Conservation (phyloP, 148 eudicot genomes). For the Silene latifolia region DNA sequence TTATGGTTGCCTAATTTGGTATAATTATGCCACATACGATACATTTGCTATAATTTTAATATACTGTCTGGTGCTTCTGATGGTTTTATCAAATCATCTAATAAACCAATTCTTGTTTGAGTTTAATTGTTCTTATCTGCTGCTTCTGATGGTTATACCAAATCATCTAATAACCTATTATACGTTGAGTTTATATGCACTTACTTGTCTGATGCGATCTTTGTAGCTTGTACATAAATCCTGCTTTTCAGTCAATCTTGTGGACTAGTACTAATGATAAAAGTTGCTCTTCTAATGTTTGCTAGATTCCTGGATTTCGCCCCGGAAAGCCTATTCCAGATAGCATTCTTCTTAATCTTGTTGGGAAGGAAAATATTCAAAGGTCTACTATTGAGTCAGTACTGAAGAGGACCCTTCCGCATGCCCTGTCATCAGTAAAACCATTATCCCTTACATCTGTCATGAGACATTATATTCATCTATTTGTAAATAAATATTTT, state of each 20-base stretch:
- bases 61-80: too few relatives aligned
- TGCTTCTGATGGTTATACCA: too few relatives aligned
- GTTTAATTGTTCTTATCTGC: too few relatives aligned
- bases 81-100: neutral
- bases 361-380: constrained; percentile 59
- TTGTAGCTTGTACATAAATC: neutral
- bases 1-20: too few relatives aligned
- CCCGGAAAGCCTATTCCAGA: constrained; percentile 90
- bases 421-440: constrained; percentile 85
- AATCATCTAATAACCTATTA: neutral
- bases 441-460: constrained; percentile 10
- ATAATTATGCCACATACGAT: too few relatives aligned
- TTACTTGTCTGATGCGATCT: neutral
- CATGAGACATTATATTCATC: neutral
- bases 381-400: constrained; percentile 78
- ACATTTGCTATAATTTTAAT: too few relatives aligned
- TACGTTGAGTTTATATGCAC: neutral
- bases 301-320: constrained; percentile 95
- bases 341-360: constrained; percentile 52
- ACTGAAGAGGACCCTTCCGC: constrained; percentile 91
- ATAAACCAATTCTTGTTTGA: too few relatives aligned
- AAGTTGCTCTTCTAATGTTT: constrained; percentile 4
- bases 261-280: neutral
- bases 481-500: neutral
- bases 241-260: neutral